Base-by-base conservation (phyloP, 2,329 filamentous ascomycete genomes). In the Camptophora hylomeconis region DNA sequence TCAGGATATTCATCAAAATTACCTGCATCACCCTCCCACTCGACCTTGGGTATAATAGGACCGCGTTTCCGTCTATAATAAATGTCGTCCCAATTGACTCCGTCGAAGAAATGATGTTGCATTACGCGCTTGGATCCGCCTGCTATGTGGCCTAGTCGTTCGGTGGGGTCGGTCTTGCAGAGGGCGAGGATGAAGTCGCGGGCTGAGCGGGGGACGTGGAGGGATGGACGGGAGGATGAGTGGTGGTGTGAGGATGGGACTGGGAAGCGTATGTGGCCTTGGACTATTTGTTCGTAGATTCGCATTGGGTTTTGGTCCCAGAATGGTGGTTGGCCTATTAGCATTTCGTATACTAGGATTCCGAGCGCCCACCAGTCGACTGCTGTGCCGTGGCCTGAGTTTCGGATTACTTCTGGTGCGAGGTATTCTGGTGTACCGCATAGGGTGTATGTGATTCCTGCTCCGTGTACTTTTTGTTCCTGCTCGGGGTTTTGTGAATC, bases 301-400 rank as follows among this genome's bases (percentile, higher is more conserved):
- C 72, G 72, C 67, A 76, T 74, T 3, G 72, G 72, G 40, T 75
- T 75, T 35, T 73, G 68, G 46, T 76, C 72, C 72, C 72, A 77
- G 49, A 76, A 77, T 1, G 72, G 72, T 13, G 72, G 72, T 43
- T 76, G 71, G 28, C 72, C 72, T 27, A 76, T 71, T 12, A 77
- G 55, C 45, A 77, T 76, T 42, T 77, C 72, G 49, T 75, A 76
- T 22, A 76, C 69, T 17, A 77, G 54, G 38, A 77, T 75, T 15
- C 72, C 72, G 35, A 76, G 63, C 2, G 72, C 72, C 72, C 72
- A 77, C 72, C 72, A 77, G 51, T 77, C 72, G 20, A 77, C 72
- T 19, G 72, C 72, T 25, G 68, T 65, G 30, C 72, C 70, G 44
- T 77, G 72, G 13, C 72, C 68, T 51, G 53, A 73, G 49, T 75